A percentile compares a stretch with the other conserved stretches of the same genome.
Evolutionary conservation across 257 asterid genomes (phyloP).

Genomic region (Solanum medicagineum): DNA sequence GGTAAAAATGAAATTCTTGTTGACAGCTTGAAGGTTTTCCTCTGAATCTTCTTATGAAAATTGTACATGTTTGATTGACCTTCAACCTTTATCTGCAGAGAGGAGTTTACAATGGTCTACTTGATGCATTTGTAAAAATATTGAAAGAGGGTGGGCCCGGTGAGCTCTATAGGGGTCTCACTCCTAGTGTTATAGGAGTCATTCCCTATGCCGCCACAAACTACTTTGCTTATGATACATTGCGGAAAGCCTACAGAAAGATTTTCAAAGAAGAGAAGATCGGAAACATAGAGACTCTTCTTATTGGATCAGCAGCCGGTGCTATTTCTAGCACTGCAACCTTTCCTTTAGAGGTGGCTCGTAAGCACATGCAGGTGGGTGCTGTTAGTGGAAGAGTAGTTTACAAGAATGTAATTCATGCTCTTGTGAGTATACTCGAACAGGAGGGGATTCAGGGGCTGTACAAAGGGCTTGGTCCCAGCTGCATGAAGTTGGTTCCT

Average conservation of each 20-base stretch:
- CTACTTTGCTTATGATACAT: constrained; percentile 76
- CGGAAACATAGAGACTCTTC: constrained; percentile 81
- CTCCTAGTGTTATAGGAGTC: constrained; percentile 85
- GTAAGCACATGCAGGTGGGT: constrained; percentile 92
- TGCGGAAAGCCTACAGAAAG: constrained; percentile 51
- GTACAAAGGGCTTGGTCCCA: constrained; percentile 86
- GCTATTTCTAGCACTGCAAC: constrained; percentile 93
- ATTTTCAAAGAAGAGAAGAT: constrained; percentile 50
- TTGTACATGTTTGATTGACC: neutral
- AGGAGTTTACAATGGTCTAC: constrained; percentile 58
- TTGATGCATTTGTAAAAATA: constrained; percentile 79
- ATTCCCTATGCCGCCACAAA: constrained; percentile 87
- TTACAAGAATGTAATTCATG: constrained; percentile 76
- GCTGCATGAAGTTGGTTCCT: constrained; percentile 85
- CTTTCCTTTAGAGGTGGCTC: constrained; percentile 90
- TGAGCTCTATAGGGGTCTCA: constrained; percentile 87
- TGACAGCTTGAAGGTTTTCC: neutral
- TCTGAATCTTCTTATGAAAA: neutral
- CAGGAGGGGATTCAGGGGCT: constrained; percentile 72
- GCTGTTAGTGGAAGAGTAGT: constrained; percentile 84
- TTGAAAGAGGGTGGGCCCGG: constrained; percentile 71
- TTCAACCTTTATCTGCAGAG: constrained; percentile 28
- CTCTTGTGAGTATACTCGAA: constrained; percentile 68
- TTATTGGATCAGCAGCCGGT: constrained; percentile 86
- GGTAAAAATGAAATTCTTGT: constrained; percentile 25